A percentile compares a stretch with the other conserved stretches of the same genome.
Conservation (phyloP, 441 rosid genomes). For the Erodium trifolium region DNA sequence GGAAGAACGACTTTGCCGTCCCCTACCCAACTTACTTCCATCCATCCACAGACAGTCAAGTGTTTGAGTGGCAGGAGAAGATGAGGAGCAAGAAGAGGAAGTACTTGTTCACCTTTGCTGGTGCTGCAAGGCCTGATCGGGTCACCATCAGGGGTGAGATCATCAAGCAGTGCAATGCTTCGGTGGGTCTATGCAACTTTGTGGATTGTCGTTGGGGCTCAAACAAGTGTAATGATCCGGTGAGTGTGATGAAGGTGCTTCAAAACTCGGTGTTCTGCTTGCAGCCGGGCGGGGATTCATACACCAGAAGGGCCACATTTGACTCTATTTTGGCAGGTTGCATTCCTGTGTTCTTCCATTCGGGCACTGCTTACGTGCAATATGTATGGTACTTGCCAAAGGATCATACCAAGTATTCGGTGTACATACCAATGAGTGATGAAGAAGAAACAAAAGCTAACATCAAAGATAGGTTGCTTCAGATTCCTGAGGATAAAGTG, state of each 20-base stretch:
- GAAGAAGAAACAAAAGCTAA: constrained; percentile 39
- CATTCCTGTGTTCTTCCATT: constrained; percentile 27
- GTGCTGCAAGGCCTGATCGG: constrained; percentile 48
- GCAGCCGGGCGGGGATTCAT: constrained; percentile 81
- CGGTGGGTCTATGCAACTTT: constrained; percentile 48
- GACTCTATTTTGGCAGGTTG: constrained; percentile 72
- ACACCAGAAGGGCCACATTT: constrained; percentile 65
- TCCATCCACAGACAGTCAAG: constrained; percentile 47
- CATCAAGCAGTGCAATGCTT: constrained; percentile 51
- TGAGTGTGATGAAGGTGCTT: constrained; percentile 45
- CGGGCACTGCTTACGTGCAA: constrained; percentile 78
- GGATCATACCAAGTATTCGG: constrained; percentile 49
- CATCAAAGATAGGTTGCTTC: constrained; percentile 42
- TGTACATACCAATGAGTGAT: constrained; percentile 45
- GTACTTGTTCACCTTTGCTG: constrained; percentile 54
- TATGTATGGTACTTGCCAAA: constrained; percentile 75
- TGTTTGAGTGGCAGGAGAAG: constrained; percentile 52
- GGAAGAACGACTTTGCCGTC: constrained; percentile 62
- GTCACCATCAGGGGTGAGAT: constrained; percentile 47
- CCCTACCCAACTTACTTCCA: constrained; percentile 87
- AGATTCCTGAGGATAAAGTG: constrained; percentile 32
- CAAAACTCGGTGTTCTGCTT: constrained; percentile 58
- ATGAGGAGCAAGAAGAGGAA: constrained; percentile 40
- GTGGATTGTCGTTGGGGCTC: constrained; percentile 33
- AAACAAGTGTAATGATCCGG: constrained; percentile 42